Conservation (phyloP, 228 moss, liverwort and hornwort genomes). For the Sphagnum fallax region DNA sequence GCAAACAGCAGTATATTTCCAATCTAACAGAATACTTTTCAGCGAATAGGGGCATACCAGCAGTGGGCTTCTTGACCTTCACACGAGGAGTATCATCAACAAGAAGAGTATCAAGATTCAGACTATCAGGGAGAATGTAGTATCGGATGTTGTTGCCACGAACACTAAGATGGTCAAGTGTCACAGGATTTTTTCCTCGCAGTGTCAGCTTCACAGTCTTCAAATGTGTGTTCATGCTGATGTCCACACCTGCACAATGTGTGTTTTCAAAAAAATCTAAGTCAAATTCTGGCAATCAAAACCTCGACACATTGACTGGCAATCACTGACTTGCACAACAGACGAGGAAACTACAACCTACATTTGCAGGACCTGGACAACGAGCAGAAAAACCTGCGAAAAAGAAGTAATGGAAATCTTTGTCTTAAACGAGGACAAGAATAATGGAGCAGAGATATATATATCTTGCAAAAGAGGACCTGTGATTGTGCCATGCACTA, state of each 20-base stretch:
- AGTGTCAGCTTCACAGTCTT: conserved; percentile 96
- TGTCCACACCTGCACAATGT: conserved; percentile 58
- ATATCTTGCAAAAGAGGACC: conserved; percentile 19
- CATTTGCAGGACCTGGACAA: no score
- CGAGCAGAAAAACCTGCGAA: no score
- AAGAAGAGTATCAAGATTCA: conserved; percentile 92
- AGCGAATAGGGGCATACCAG: conserved; percentile 31
- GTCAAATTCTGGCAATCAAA: no score
- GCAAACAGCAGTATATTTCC: neutral
- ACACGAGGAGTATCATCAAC: conserved; percentile 94
- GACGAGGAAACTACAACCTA: no score
- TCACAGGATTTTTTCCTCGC: conserved; percentile 85
- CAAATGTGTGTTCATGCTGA: conserved; percentile 97
- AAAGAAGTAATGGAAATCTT: no score
- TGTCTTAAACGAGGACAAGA: no score
- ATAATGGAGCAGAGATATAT: no score
- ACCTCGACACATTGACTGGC: no score
- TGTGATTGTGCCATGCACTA: conserved; percentile 93
- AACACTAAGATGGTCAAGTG: conserved; percentile 80
- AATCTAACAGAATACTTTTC: neutral
- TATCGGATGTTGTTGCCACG: conserved; percentile 96
- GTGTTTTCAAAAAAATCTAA: no score
- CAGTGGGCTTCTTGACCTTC: conserved; percentile 94
- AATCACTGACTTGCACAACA: no score
- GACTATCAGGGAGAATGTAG: conserved; percentile 94